These are phyloP conservation scores for Pichia terricola DNA, from an alignment of 1,139 yeast genomes.

Conservation along the genomic window DNA sequence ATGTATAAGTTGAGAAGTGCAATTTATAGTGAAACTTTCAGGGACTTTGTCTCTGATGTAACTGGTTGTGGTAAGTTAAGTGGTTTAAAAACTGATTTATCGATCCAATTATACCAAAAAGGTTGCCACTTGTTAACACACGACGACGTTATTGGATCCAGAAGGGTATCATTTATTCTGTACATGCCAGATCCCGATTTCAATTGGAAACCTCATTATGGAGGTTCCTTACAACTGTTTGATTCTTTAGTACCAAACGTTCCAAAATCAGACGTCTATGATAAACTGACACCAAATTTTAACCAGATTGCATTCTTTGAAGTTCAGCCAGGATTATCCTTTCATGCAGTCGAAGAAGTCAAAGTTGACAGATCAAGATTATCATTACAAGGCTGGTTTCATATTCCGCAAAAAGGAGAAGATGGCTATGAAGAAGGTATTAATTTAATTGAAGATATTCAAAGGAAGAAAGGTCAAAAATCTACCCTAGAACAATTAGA, in stretches of 20 bases:
- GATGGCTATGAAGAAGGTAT: constrained; percentile 75
- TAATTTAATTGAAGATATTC: constrained; percentile 54
- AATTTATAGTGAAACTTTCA: constrained; percentile 74
- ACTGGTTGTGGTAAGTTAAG: constrained; percentile 87
- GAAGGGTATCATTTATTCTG: constrained; percentile 85
- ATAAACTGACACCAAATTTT: constrained; percentile 80
- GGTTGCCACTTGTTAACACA: constrained; percentile 93
- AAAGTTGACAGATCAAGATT: constrained; percentile 80
- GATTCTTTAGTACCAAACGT: constrained; percentile 85
- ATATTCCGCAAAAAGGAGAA: constrained; percentile 90
- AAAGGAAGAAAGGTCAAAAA: constrained; percentile 30
- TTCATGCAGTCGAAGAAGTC: constrained; percentile 98
- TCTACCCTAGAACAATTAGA: constrained; percentile 78
- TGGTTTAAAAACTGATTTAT: constrained; percentile 85
- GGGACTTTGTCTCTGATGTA: constrained; percentile 71
- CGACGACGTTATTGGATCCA: constrained; percentile 94
- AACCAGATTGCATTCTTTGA: constrained; percentile 93
- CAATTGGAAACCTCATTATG: constrained; percentile 78
- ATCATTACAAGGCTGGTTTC: constrained; percentile 98
- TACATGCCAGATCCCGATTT: constrained; percentile 90
- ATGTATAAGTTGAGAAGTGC: constrained; percentile 74
- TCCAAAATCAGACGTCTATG: constrained; percentile 67
- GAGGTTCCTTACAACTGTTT: constrained; percentile 84
- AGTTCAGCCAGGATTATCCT: constrained; percentile 91
- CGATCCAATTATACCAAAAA: constrained; percentile 80